Percentiles rank a stretch among this genome's conserved stretches.
These are phyloP conservation scores for Termitomyces sp. DNA, from an alignment of 768 basidiomycete species.

Conservation along the genomic window DNA sequence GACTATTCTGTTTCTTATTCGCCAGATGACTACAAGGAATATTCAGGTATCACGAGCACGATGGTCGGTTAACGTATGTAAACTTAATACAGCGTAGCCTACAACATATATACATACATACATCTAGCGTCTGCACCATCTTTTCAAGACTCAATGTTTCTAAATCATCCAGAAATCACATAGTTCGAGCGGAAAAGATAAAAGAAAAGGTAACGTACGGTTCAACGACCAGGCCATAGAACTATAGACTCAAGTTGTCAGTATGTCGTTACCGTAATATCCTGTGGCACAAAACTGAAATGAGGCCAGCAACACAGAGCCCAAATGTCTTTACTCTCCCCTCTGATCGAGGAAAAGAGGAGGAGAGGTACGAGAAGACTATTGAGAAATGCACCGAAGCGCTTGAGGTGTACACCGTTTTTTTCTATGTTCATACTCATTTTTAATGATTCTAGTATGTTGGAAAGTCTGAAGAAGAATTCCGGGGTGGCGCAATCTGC, in stretches of 20 bases:
- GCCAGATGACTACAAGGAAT: too few relatives aligned
- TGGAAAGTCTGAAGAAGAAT: background rate
- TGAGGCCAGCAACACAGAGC: background rate
- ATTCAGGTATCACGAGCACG: background rate
- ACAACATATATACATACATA: too few relatives aligned
- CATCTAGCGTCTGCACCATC: too few relatives aligned
- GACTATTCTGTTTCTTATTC: too few relatives aligned
- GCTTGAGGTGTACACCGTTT: background rate
- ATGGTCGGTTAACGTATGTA: background rate
- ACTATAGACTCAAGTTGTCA: background rate
- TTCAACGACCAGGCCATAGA: background rate
- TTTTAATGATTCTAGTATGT: background rate
- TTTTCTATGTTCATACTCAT: background rate
- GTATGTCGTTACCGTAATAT: background rate
- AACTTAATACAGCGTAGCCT: too few relatives aligned
- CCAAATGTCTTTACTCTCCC: background rate
- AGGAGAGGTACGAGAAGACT: background rate
- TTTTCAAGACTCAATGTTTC: background rate
- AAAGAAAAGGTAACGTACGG: background rate
- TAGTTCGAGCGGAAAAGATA: background rate
- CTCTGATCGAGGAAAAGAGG: background rate
- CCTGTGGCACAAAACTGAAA: background rate
- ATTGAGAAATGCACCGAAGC: background rate
- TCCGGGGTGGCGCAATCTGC: too few relatives aligned
- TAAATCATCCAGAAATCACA: background rate